These are phyloP conservation scores for Amanita pseudoporphyria DNA, from an alignment of 768 basidiomycete species.

Conservation along the genomic window DNA sequence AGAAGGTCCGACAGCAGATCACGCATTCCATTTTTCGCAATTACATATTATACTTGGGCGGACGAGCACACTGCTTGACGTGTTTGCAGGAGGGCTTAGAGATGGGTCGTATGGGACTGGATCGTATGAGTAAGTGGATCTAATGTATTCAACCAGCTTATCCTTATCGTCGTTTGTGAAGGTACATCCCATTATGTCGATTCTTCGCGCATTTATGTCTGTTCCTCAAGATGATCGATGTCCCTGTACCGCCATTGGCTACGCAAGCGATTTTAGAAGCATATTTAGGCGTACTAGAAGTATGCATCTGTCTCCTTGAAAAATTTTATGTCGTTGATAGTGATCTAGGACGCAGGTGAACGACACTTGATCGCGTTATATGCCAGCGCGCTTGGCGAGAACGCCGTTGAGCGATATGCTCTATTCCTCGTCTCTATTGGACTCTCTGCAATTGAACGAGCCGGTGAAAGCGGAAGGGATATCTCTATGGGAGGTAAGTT, in stretches of 20 bases:
- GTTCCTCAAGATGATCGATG: constrained; percentile 75
- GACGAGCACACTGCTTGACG: constrained; percentile 58
- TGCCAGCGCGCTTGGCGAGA: constrained; percentile 81
- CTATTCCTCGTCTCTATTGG: constrained; percentile 77
- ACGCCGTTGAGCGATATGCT: constrained; percentile 88
- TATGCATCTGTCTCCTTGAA: constrained; percentile 18
- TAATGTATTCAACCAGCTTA: too few relatives aligned
- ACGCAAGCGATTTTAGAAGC: constrained; percentile 80
- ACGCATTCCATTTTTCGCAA: constrained; percentile 79
- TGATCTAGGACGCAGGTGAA: constrained; percentile 58
- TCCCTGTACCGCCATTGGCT: constrained; percentile 60
- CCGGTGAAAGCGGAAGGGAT: not conserved
- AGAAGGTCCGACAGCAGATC: constrained; percentile 62
- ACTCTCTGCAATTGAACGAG: constrained; percentile 28
- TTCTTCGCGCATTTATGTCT: constrained; percentile 95
- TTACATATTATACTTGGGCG: constrained; percentile 65
- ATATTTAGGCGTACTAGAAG: constrained; percentile 85
- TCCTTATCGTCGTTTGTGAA: constrained; percentile 14
- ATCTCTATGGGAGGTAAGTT: too few relatives aligned
- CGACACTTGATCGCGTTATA: constrained; percentile 90
- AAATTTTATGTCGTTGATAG: not conserved
- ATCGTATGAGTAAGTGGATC: constrained; percentile 44
- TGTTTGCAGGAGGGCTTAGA: constrained; percentile 50
- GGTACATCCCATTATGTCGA: constrained; percentile 64
- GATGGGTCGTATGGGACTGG: constrained; percentile 38